These are phyloP conservation scores for Saccharomycopsis amapae DNA, from an alignment of 805 yeast genomes.

Conservation along the genomic window DNA sequence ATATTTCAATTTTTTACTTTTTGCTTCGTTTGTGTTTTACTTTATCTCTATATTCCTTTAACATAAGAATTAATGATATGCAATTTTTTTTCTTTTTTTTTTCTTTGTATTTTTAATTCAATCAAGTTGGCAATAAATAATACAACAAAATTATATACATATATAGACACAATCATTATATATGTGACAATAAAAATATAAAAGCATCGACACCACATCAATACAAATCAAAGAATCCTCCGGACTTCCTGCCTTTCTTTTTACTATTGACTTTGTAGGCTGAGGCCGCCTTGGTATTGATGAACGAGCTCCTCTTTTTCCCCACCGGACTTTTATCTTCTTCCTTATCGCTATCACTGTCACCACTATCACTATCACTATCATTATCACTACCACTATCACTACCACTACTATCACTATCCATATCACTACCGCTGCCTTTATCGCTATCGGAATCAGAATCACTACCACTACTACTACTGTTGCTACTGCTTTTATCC, in stretches of 20 bases:
- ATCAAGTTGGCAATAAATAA: no score
- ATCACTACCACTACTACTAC: conserved; percentile 17
- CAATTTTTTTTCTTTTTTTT: no score
- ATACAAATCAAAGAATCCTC: no score
- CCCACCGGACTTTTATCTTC: not conserved
- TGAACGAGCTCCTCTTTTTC: not conserved
- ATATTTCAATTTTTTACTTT: no score
- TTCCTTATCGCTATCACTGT: not conserved
- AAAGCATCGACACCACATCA: no score
- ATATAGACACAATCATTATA: no score
- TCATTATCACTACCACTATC: conserved; percentile 3
- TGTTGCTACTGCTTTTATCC: not conserved
- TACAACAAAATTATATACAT: no score
- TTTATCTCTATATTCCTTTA: no score
- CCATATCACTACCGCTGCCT: conserved; percentile 13
- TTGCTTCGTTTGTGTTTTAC: no score
- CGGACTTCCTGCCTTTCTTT: not conserved
- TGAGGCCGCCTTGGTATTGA: conserved; percentile 6
- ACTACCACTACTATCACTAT: not conserved
- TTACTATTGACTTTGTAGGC: not conserved
- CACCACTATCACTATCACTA: conserved; percentile 25
- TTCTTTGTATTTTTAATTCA: no score
- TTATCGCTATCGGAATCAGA: conserved; percentile 22
- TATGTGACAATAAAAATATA: no score
- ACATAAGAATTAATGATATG: no score